A percentile compares a stretch with the other conserved stretches of the same genome.
Evolutionary conservation across 305 asterid species (phyloP).

Genomic region (Withania somnifera): DNA sequence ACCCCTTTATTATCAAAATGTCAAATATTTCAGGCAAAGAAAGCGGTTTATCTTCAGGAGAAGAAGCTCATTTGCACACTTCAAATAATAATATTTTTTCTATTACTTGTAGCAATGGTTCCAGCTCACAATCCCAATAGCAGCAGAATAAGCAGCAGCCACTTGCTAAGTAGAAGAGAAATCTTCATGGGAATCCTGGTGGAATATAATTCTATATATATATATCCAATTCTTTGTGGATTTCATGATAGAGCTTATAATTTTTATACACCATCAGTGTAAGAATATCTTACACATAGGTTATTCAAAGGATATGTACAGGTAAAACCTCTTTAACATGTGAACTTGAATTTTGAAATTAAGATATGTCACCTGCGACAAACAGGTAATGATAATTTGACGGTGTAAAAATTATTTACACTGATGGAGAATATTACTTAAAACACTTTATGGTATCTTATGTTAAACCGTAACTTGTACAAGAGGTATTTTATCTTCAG

Average conservation of each 20-base stretch:
- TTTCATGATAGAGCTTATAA: background rate
- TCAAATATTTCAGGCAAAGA: constrained; percentile 74
- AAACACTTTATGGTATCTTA: background rate
- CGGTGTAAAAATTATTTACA: background rate
- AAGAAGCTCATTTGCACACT: constrained; percentile 20
- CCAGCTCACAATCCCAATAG: constrained; percentile 28
- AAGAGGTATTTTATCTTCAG: background rate
- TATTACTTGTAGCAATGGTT: constrained; percentile 39
- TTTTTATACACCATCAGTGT: background rate
- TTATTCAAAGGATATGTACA: background rate
- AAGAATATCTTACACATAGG: background rate
- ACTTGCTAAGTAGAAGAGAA: constrained; percentile 54
- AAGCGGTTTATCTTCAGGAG: constrained; percentile 80
- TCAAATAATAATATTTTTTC: constrained; percentile 4
- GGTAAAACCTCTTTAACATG: background rate
- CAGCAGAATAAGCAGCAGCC: constrained; percentile 13
- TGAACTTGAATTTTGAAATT: background rate
- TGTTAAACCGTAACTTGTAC: background rate
- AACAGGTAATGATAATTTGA: background rate
- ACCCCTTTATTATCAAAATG: constrained; percentile 15
- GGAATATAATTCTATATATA: background rate
- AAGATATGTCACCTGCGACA: background rate
- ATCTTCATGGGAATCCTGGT: constrained; percentile 77
- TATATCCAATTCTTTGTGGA: background rate
- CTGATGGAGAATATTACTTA: background rate